Percentiles rank a stretch among this genome's conserved stretches.
Evolutionary conservation across 805 yeast species (phyloP).

Genomic region (Teunomyces panamensis): DNA sequence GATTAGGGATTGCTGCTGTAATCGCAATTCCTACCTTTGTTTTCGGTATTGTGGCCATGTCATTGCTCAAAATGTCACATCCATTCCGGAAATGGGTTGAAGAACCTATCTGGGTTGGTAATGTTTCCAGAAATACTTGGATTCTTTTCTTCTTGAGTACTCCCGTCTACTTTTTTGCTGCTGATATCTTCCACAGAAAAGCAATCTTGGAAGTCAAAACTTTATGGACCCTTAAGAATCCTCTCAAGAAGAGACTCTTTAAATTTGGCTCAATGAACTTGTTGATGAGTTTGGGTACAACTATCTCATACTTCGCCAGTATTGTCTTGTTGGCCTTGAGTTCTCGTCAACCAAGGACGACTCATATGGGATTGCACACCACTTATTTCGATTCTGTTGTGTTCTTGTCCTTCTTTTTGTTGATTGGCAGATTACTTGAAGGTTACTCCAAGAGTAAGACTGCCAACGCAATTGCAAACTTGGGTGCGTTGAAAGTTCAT

Average conservation of each 20-base stretch:
- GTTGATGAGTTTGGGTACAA: constrained; percentile 69
- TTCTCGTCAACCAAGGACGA: constrained; percentile 26
- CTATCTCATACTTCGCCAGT: constrained; percentile 69
- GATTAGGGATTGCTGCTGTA: constrained; percentile 48
- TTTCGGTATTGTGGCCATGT: constrained; percentile 70
- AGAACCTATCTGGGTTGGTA: constrained; percentile 61
- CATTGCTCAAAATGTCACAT: constrained; percentile 45
- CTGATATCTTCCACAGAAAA: constrained; percentile 67
- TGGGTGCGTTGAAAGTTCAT: constrained; percentile 51
- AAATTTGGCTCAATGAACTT: constrained; percentile 78
- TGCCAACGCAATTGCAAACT: constrained; percentile 57
- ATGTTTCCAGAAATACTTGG: constrained; percentile 63
- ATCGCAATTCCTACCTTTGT: constrained; percentile 67
- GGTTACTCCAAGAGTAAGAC: constrained; percentile 65
- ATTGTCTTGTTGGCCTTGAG: constrained; percentile 52
- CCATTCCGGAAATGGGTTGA: constrained; percentile 52
- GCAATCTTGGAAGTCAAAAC: constrained; percentile 58
- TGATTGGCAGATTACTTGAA: constrained; percentile 70
- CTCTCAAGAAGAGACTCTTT: constrained; percentile 55
- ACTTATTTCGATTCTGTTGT: constrained; percentile 80
- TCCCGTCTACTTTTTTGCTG: constrained; percentile 72
- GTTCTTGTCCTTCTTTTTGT: constrained; percentile 65
- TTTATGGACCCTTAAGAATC: constrained; percentile 54
- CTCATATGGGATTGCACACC: constrained; percentile 48
- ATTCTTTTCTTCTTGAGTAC: constrained; percentile 62